Conservation (phyloP, 371 early-diverging fungal genomes). For the Mortierella sp. region DNA sequence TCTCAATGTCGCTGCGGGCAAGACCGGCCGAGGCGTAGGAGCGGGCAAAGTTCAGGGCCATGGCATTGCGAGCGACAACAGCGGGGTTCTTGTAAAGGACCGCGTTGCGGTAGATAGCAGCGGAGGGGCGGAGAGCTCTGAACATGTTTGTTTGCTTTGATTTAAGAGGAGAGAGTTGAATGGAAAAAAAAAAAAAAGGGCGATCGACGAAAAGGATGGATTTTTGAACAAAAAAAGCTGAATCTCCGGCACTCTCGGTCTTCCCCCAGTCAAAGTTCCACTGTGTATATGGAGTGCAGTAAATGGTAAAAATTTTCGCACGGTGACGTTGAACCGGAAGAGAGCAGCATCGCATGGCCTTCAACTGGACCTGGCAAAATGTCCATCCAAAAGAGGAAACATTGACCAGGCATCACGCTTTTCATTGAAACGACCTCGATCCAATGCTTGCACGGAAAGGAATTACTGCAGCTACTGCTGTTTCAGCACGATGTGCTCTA, state of each 20-base stretch:
- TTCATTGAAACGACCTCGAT: neutral
- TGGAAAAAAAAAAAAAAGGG: neutral
- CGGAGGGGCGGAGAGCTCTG: constrained; percentile 50
- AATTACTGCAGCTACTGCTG: constrained; percentile 1
- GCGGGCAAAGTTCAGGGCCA: constrained; percentile 54
- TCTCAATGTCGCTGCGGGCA: constrained; percentile 66
- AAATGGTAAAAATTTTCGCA: no score
- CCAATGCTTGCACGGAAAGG: constrained; percentile 36
- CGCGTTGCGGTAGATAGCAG: constrained; percentile 52
- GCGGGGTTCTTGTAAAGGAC: constrained; percentile 50
- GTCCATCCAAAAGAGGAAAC: no score
- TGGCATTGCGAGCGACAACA: constrained; percentile 29
- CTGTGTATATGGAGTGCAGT: no score
- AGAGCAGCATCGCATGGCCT: no score
- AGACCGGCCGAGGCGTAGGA: constrained; percentile 74
- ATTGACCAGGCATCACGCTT: no score
- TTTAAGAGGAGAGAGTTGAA: neutral
- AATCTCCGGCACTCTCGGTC: neutral
- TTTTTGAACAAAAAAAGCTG: neutral
- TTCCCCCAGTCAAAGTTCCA: no score
- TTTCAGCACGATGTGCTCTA: neutral
- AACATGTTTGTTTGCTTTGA: constrained; percentile 23
- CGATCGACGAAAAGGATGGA: neutral
- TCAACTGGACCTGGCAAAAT: no score
- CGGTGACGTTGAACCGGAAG: no score